phyloP scores from a whole-genome alignment of 2,329 filamentous ascomycete species.

The Alternaria brassicicola region DNA sequence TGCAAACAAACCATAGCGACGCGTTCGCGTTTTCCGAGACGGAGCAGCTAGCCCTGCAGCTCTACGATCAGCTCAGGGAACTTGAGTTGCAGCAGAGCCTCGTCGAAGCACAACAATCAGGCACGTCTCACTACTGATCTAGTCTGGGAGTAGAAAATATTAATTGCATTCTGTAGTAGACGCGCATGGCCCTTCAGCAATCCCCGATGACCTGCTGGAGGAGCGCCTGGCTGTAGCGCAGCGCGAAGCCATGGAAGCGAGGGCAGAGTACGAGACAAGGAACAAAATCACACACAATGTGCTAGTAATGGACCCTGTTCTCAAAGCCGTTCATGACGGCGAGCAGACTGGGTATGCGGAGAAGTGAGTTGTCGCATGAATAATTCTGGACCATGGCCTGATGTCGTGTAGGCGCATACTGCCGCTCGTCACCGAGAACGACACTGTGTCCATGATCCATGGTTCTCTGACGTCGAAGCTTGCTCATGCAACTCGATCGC shows the following conservation, averaged over 20 bases:
- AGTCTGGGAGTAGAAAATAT: slow-evolving; percentile 8
- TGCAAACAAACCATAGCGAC: slow-evolving; percentile 54
- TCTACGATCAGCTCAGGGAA: slow-evolving; percentile 75
- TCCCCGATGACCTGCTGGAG: slow-evolving; percentile 60
- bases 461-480: slow-evolving; percentile 64
- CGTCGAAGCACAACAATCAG: slow-evolving; percentile 55
- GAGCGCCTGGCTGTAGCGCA: slow-evolving; percentile 62
- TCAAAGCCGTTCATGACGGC: slow-evolving; percentile 77
- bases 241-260: slow-evolving; percentile 70
- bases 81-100: slow-evolving; percentile 75
- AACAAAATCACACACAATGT: slow-evolving; percentile 72
- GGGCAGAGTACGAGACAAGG: slow-evolving; percentile 71
- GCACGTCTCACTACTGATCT: slow-evolving; percentile 23
- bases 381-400: slow-evolving; percentile 7
- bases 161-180: slow-evolving; percentile 30
- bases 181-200: slow-evolving; percentile 39
- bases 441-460: slow-evolving; percentile 68
- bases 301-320: slow-evolving; percentile 73
- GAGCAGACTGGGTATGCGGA: slow-evolving; percentile 69
- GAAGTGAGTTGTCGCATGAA: slow-evolving; percentile 58
- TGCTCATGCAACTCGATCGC: slow-evolving; percentile 57
- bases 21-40: slow-evolving; percentile 66
- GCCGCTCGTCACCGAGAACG: slow-evolving; percentile 69
- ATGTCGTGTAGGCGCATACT: slow-evolving; percentile 64
- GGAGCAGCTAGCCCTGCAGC: slow-evolving; percentile 69